These are phyloP conservation scores for Lasiosphaeris hirsuta DNA, from an alignment of 495 filamentous ascomycete genomes.

Conservation along the genomic window DNA sequence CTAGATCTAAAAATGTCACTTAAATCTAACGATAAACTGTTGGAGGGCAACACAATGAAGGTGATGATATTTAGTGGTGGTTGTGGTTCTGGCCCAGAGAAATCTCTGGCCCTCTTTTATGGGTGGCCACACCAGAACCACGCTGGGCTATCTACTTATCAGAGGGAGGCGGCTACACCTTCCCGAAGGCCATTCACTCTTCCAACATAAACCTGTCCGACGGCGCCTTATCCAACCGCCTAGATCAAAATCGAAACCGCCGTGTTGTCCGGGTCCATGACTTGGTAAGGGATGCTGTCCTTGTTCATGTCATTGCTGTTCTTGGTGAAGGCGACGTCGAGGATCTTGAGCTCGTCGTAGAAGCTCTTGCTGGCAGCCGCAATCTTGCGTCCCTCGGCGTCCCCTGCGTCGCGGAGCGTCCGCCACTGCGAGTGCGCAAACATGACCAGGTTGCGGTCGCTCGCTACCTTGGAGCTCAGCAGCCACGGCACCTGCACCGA, in stretches of 20 bases:
- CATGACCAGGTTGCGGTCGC: conserved; percentile 35
- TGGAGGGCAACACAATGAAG: no score
- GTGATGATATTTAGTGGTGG: no score
- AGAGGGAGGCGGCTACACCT: no score
- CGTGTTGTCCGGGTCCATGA: conserved; percentile 38
- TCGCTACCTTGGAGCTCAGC: conserved; percentile 39
- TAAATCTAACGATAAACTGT: no score
- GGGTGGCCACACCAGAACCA: no score
- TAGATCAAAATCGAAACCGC: conserved; percentile 42
- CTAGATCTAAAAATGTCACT: no score
- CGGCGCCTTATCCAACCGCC: background rate
- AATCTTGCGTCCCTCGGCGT: conserved; percentile 12
- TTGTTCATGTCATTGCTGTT: conserved; percentile 28
- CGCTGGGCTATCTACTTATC: no score
- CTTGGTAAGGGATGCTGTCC: conserved; percentile 39
- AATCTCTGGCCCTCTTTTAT: no score
- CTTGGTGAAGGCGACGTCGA: conserved; percentile 22
- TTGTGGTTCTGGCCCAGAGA: no score
- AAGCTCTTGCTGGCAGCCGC: conserved; percentile 23
- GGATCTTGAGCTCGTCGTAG: conserved; percentile 24
- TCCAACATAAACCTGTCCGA: no score
- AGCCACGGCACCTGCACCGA: conserved; percentile 42
- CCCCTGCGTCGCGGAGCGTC: conserved; percentile 22
- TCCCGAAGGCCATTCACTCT: no score
- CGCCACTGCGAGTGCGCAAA: conserved; percentile 35